Evolutionary conservation across 768 basidiomycete species (phyloP), one percentile per base, ranked within the genome.

Genomic region (Mycena maculata): DNA sequence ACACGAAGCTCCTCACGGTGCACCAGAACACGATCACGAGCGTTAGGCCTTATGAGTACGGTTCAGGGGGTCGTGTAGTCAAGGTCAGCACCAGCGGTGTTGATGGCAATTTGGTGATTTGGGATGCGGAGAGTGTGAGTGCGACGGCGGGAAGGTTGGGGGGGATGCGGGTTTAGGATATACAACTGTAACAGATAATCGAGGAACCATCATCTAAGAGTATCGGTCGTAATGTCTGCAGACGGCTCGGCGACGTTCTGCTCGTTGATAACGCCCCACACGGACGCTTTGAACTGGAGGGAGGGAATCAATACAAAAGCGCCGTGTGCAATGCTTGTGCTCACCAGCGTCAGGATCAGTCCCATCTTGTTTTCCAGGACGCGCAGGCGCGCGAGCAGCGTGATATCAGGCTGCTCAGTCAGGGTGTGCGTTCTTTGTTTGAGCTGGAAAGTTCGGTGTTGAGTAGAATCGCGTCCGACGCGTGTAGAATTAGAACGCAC

Each of bases 11-110:
- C 56, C 81, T 87, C 74, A 99, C 98, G 16, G 86, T 98, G 54
- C 98, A 99, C 76, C 98, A 99, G 85, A 99, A 99, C 82, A 98
- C 96, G 39, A 98, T 99, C 79, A 98, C 95, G n/a, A 91, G 85
- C 71, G 85, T 99, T 42, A 83, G 95, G 62, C 82, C 93, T 28
- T 98, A 93, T 74, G 91, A 91, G 67, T 82, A 80, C 2, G 70
- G 73, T 4, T n/a, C n/a, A n/a, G 84, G 83, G 15, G 90, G 88
- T 0, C 79, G 81, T 2, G 90, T 98, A 6, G 83, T 80, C 50
- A 87, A 87, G 73, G 91, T 99, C 67, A 95, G 93, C 77, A 98
- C 96, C 22, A 91, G 90, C 18, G 98, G 96, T 2, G 94, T 96
- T 36, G 98, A 99, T 80, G 98, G 98, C 3, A 90, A 90, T 75